These are phyloP conservation scores for Aureococcus anophagefferens DNA, from an alignment of 108 stramenopile species.

Conservation along the genomic window DNA sequence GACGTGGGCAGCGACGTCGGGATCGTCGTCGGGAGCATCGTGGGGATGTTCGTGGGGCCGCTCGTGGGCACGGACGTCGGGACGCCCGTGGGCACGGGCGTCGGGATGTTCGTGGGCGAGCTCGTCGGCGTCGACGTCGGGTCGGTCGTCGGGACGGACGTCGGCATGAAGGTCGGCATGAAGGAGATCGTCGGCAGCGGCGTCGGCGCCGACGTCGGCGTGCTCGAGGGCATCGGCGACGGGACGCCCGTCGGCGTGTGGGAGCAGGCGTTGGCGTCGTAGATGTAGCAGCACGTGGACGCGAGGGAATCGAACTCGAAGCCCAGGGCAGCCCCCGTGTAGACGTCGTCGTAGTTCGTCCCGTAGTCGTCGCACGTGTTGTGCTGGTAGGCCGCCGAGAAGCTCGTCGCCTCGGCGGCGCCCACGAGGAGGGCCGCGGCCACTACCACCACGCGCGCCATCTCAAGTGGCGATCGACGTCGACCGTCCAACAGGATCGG, in stretches of 20 bases:
- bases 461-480: no score
- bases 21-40: background rate
- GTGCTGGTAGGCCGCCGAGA: no score
- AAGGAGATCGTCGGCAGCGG: background rate
- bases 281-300: no score
- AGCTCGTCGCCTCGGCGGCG: no score
- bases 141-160: background rate
- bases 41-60: background rate
- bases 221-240: background rate
- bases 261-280: no score
- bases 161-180: background rate
- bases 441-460: no score
- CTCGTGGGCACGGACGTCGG: background rate
- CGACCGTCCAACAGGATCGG: no score
- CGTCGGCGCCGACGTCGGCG: background rate
- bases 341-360: no score
- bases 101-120: background rate
- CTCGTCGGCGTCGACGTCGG: background rate
- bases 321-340: no score
- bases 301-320: no score
- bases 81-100: background rate
- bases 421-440: no score
- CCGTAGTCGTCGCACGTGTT: no score
- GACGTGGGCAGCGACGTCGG: background rate
- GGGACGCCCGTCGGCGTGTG: background rate